Percentiles rank a stretch among this genome's conserved stretches.
phyloP scores from a whole-genome alignment of 208 protist genomes.

The Herpetomonas samuelpessoai region DNA sequence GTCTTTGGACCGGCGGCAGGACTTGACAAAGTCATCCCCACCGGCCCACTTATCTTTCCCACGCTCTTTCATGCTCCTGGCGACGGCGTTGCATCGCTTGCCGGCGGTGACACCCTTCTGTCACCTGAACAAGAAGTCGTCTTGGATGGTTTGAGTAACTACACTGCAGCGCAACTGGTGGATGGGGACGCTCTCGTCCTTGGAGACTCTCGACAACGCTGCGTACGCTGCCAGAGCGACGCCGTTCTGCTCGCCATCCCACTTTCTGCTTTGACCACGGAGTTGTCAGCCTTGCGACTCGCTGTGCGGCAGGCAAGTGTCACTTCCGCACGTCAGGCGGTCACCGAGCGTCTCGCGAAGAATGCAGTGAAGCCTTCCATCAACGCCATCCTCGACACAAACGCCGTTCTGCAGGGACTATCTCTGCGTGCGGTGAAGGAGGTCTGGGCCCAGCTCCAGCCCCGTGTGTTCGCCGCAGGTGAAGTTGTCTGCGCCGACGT shows the following conservation, averaged over 20 bases:
- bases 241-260: slow-evolving; percentile 44
- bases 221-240: slow-evolving; percentile 48
- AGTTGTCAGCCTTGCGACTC: slow-evolving; percentile 22
- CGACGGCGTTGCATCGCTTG: slow-evolving; percentile 6
- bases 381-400: slow-evolving; percentile 28
- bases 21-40: slow-evolving; percentile 15
- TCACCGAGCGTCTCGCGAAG: slow-evolving; percentile 16
- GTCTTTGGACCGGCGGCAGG: background rate
- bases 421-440: slow-evolving; percentile 21
- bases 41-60: slow-evolving; percentile 27
- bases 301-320: slow-evolving; percentile 17
- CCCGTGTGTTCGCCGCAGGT: slow-evolving; percentile 31
- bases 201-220: slow-evolving; percentile 30
- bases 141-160: slow-evolving; percentile 32
- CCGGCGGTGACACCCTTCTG: slow-evolving; percentile 9
- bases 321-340: slow-evolving; percentile 25
- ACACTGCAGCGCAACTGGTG: slow-evolving; percentile 47
- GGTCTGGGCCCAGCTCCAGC: slow-evolving; percentile 41
- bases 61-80: slow-evolving; percentile 19
- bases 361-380: slow-evolving; percentile 28
- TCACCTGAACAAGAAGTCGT: slow-evolving; percentile 27
- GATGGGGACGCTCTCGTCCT: slow-evolving; percentile 59
- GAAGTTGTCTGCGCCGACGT: slow-evolving; percentile 62
- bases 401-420: slow-evolving; percentile 41
- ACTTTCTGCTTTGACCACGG: slow-evolving; percentile 16